Evolutionary conservation across 768 basidiomycete genomes (phyloP).

Genomic region (Mycena polygramma): DNA sequence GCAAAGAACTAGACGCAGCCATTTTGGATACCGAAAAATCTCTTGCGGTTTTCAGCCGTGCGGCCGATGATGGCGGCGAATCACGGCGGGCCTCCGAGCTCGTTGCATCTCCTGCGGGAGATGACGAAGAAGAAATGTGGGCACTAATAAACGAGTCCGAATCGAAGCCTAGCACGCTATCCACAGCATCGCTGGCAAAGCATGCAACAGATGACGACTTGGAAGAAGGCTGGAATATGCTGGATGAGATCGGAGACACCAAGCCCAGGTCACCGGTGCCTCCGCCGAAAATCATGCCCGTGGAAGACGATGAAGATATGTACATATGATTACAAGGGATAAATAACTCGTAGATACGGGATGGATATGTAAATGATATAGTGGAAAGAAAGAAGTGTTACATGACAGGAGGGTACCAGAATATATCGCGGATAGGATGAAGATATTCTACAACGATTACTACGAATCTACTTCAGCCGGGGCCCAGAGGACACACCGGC

Average conservation of each 20-base stretch:
- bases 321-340: slow-evolving; percentile 50
- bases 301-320: slow-evolving; percentile 76
- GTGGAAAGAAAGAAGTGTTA: no score
- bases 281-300: slow-evolving; percentile 47
- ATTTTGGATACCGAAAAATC: background rate
- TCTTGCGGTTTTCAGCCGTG: background rate
- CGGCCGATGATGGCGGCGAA: background rate
- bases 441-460: background rate
- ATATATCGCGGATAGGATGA: no score
- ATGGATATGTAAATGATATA: no score
- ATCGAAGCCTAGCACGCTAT: background rate
- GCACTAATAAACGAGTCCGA: slow-evolving; percentile 6
- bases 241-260: slow-evolving; percentile 22
- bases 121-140: background rate
- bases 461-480: slow-evolving; percentile 47
- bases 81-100: no score
- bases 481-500: slow-evolving; percentile 87
- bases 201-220: slow-evolving; percentile 1
- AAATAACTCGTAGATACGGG: no score
- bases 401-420: no score
- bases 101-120: background rate
- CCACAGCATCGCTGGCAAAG: background rate
- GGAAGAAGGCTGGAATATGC: slow-evolving; percentile 11
- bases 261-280: slow-evolving; percentile 16
- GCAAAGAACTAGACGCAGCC: background rate